Conservation (phyloP, 768 basidiomycete genomes). For the Trametes maxima region DNA sequence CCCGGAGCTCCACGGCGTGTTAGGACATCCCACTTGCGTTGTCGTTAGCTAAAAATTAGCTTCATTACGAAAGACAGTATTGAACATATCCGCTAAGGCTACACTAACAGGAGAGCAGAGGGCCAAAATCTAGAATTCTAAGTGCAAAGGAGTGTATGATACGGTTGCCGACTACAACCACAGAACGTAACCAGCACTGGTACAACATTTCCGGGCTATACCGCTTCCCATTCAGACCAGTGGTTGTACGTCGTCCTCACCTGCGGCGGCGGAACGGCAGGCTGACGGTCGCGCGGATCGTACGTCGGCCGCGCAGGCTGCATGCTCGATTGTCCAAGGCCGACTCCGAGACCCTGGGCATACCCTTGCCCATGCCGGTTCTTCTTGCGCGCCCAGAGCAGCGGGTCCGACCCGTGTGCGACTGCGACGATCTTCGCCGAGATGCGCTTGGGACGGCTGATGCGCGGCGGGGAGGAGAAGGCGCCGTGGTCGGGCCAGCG, state of each 20-base stretch:
- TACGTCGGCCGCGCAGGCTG: constrained; percentile 17
- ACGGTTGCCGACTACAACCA: background rate
- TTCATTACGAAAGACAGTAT: background rate
- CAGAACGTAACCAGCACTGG: too few species aligned
- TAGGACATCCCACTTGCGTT: too few species aligned
- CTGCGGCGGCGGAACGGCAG: background rate
- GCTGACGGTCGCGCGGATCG: constrained; percentile 10
- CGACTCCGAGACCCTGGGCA: background rate
- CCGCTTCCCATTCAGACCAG: constrained; percentile 16
- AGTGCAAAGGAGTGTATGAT: background rate
- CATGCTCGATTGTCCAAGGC: background rate
- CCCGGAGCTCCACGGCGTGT: too few species aligned
- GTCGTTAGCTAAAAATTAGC: background rate
- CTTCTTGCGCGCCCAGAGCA: constrained; percentile 19
- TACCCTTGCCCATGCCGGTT: background rate
- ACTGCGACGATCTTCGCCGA: constrained; percentile 21
- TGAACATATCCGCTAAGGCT: background rate
- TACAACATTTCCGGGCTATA: background rate
- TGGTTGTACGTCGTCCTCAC: constrained; percentile 17
- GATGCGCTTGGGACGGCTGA: constrained; percentile 12
- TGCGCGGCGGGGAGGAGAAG: background rate
- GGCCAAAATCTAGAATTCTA: background rate
- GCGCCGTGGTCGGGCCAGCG: constrained; percentile 3
- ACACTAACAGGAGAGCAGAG: background rate
- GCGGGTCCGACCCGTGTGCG: constrained; percentile 17